Percentiles rank a stretch among this genome's conserved stretches.
phyloP scores from a whole-genome alignment of 1,284 basidiomycete genomes.

The Austropuccinia psidii region DNA sequence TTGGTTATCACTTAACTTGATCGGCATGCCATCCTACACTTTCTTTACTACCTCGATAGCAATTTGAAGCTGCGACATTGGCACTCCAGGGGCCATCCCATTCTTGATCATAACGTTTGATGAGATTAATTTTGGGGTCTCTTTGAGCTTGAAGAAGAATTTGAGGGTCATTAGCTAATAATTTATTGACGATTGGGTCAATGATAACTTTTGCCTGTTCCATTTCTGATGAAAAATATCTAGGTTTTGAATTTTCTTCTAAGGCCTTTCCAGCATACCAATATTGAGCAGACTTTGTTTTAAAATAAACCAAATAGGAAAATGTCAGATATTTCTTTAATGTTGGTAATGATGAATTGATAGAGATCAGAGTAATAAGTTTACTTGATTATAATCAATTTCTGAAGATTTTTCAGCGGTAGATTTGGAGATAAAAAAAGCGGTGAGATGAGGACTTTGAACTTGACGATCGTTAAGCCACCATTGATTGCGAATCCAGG shows the following conservation, averaged over 20 bases:
- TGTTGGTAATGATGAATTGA: background rate
- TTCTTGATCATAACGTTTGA: conserved; percentile 60
- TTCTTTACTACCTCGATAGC: conserved; percentile 73
- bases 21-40: conserved; percentile 41
- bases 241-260: conserved; percentile 53
- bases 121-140: background rate
- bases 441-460: conserved; percentile 72
- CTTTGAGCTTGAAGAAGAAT: conserved; percentile 6
- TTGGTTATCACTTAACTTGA: background rate
- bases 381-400: conserved; percentile 27
- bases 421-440: conserved; percentile 59
- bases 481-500: conserved; percentile 71
- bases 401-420: conserved; percentile 28
- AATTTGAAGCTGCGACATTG: conserved; percentile 83
- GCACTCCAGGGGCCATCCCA: conserved; percentile 72
- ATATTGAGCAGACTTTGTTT: conserved; percentile 37
- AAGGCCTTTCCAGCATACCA: conserved; percentile 67
- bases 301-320: background rate
- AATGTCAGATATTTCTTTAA: background rate
- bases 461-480: conserved; percentile 72
- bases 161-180: conserved; percentile 55
- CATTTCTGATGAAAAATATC: conserved; percentile 62
- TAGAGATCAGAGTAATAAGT: background rate
- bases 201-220: conserved; percentile 68
- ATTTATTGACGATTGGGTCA: conserved; percentile 66